Conservation (phyloP, 257 asterid species). For the Capsicum pubescens region DNA sequence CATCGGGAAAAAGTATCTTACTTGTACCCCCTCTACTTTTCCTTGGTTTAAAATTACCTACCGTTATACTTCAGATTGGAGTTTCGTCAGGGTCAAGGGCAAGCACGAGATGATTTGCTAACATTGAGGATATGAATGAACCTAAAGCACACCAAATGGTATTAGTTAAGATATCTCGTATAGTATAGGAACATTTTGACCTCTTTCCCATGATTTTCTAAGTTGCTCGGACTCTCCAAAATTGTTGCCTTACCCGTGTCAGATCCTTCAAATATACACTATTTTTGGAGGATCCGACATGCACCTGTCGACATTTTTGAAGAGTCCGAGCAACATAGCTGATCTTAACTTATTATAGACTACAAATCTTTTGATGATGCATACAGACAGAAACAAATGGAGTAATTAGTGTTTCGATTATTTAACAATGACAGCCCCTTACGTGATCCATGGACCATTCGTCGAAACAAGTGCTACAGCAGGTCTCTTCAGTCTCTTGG, state of each 20-base stretch:
- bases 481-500: slow-evolving; percentile 86
- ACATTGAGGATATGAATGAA: background rate
- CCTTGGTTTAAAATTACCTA: background rate
- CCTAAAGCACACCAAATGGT: background rate
- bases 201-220: background rate
- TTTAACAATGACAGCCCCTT: slow-evolving; percentile 25
- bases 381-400: background rate
- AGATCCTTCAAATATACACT: too few relatives aligned
- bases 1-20: background rate
- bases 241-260: too few relatives aligned
- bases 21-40: background rate
- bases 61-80: background rate
- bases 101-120: background rate
- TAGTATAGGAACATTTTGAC: background rate
- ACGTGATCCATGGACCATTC: slow-evolving; percentile 94
- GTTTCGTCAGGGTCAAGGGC: background rate
- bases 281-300: too few relatives aligned
- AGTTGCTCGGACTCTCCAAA: too few relatives aligned
- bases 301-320: too few relatives aligned
- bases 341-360: background rate
- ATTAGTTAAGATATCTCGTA: background rate
- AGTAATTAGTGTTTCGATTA: background rate
- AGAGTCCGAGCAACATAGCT: too few relatives aligned
- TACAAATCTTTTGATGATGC: background rate
- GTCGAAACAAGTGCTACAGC: slow-evolving; percentile 97